phyloP scores from a whole-genome alignment of 192 early-diverging fungal genomes.

The Backusella sp. region DNA sequence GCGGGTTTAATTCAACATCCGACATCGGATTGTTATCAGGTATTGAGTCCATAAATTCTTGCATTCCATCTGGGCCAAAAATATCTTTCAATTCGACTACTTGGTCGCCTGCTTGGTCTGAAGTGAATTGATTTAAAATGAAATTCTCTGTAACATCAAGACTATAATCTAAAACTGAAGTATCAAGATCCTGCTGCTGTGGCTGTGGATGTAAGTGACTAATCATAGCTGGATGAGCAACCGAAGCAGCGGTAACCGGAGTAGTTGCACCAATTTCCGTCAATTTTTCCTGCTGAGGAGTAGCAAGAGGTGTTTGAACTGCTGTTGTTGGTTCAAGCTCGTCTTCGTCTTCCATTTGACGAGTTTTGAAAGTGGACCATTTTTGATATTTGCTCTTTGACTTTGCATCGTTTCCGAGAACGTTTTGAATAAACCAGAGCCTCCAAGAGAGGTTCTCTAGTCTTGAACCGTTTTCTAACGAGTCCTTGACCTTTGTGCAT shows the following conservation, averaged over 20 bases:
- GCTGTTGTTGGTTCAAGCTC: neutral
- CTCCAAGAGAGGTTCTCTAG: constrained; percentile 85
- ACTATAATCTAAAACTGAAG: neutral
- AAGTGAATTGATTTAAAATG: constrained; percentile 45
- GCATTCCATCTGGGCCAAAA: constrained; percentile 24
- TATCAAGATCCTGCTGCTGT: neutral
- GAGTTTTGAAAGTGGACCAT: constrained; percentile 1
- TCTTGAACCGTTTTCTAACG: constrained; percentile 75
- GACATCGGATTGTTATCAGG: constrained; percentile 20
- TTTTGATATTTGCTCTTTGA: neutral
- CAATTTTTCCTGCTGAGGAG: neutral
- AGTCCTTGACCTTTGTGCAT: constrained; percentile 81
- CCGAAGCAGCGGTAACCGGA: neutral
- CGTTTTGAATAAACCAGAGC: constrained; percentile 78
- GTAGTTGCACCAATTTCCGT: neutral
- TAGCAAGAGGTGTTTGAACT: neutral
- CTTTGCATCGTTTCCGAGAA: constrained; percentile 16
- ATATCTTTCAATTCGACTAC: constrained; percentile 36
- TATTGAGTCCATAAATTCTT: constrained; percentile 23
- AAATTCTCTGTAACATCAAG: constrained; percentile 27
- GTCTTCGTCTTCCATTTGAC: neutral
- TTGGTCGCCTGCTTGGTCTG: constrained; percentile 41
- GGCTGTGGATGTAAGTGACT: neutral
- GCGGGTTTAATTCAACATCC: constrained; percentile 2
- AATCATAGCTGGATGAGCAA: neutral